These are phyloP conservation scores for Tylopilus vinaceipallidus DNA, from an alignment of 768 basidiomycete species.

Conservation along the genomic window DNA sequence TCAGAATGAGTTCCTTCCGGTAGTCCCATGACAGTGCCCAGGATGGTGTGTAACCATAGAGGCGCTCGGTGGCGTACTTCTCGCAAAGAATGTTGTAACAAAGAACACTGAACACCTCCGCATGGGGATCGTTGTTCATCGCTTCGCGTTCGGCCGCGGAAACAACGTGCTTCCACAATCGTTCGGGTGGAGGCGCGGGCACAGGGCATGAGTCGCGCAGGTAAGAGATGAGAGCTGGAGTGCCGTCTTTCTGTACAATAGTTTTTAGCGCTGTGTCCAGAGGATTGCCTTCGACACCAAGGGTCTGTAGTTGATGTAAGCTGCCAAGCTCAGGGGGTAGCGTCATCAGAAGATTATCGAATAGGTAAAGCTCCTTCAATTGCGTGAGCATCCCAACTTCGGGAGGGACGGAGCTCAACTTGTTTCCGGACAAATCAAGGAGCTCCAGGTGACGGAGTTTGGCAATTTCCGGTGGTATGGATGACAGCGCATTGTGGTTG, in stretches of 20 bases:
- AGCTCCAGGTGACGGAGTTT: constrained; percentile 82
- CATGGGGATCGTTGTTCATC: constrained; percentile 56
- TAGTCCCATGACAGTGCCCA: constrained; percentile 98
- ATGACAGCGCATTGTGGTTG: constrained; percentile 85
- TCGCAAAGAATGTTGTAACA: constrained; percentile 96
- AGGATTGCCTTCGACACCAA: constrained; percentile 98
- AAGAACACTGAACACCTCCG: constrained; percentile 78
- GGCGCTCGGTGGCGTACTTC: constrained; percentile 77
- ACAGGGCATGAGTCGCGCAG: constrained; percentile 93
- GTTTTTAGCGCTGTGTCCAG: constrained; percentile 72
- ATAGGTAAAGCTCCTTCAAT: constrained; percentile 89
- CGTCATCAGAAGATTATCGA: constrained; percentile 89
- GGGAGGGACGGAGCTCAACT: constrained; percentile 69
- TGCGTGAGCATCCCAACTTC: constrained; percentile 90
- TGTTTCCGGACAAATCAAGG: constrained; percentile 91
- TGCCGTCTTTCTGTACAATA: constrained; percentile 94
- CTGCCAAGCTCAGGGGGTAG: constrained; percentile 88
- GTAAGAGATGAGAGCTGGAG: constrained; percentile 78
- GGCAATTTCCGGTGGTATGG: constrained; percentile 79
- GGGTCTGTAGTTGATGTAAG: constrained; percentile 85
- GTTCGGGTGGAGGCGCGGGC: constrained; percentile 75
- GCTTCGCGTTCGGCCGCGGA: constrained; percentile 57
- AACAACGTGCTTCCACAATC: constrained; percentile 70
- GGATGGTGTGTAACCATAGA: constrained; percentile 95
- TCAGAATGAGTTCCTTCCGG: constrained; percentile 82